phyloP scores from a whole-genome alignment of 345 rosid genomes.

The Rubroshorea leprosula region DNA sequence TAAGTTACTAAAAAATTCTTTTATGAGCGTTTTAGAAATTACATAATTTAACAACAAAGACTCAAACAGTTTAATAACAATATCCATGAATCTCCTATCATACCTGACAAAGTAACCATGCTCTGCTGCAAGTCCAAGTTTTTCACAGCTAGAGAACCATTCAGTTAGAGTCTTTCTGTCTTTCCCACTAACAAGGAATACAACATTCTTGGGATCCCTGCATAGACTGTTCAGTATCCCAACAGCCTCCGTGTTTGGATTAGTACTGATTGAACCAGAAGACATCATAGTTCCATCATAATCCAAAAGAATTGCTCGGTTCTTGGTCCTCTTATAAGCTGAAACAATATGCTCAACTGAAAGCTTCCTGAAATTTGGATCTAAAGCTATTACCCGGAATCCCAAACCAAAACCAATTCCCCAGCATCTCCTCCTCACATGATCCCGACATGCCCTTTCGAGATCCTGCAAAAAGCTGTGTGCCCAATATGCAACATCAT shows the following conservation, averaged over 20 bases:
- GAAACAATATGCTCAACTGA: slow-evolving; percentile 85
- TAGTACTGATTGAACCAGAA: slow-evolving; percentile 47
- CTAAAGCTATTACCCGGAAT: slow-evolving; percentile 81
- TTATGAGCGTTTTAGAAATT: no score
- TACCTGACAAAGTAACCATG: slow-evolving; percentile 83
- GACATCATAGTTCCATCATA: slow-evolving; percentile 77
- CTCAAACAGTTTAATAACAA: no score
- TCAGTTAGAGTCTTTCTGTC: slow-evolving; percentile 56
- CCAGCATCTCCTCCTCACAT: slow-evolving; percentile 79
- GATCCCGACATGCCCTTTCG: slow-evolving; percentile 82
- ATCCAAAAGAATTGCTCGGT: slow-evolving; percentile 82
- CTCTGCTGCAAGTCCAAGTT: slow-evolving; percentile 86
- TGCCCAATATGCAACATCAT: slow-evolving; percentile 95
- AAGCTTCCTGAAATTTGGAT: slow-evolving; percentile 85
- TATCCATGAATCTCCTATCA: slow-evolving; percentile 1
- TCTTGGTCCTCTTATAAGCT: slow-evolving; percentile 75
- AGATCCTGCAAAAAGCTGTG: slow-evolving; percentile 91
- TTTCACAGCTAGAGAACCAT: slow-evolving; percentile 72
- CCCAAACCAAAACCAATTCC: slow-evolving; percentile 94
- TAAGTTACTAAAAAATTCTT: no score
- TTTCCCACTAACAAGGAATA: slow-evolving; percentile 81
- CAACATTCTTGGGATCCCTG: slow-evolving; percentile 69
- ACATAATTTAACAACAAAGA: no score
- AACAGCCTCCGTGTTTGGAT: slow-evolving; percentile 52
- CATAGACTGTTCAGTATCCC: slow-evolving; percentile 59